Evolutionary conservation across 2,329 filamentous ascomycete genomes (phyloP).

Genomic region (Fusarium virguliforme): DNA sequence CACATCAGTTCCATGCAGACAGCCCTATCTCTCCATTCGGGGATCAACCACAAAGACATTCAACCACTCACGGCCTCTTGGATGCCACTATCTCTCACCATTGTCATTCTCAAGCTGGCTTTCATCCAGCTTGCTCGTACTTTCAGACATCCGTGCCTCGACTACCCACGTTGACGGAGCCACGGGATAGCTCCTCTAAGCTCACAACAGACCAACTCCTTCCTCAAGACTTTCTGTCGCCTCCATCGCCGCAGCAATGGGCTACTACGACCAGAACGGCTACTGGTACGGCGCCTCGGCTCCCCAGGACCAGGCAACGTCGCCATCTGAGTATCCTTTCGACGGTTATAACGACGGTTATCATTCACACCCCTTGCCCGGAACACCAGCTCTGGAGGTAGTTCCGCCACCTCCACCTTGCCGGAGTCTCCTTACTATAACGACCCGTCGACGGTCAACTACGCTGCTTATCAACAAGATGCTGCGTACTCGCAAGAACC

Average conservation of each 20-base stretch:
- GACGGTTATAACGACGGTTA: conserved; percentile 29
- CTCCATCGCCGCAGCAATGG: conserved; percentile 29
- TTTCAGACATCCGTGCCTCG: conserved; percentile 34
- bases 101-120: conserved; percentile 18
- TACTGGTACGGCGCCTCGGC: conserved; percentile 39
- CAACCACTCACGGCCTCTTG: conserved; percentile 36
- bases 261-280: conserved; percentile 33
- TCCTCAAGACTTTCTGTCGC: neutral
- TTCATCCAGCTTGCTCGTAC: conserved; percentile 29
- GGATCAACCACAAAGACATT: conserved; percentile 43
- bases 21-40: conserved; percentile 28
- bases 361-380: conserved; percentile 50
- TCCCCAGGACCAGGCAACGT: conserved; percentile 41
- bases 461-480: conserved; percentile 34
- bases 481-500: conserved; percentile 11
- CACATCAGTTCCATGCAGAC: conserved; percentile 33
- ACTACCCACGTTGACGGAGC: conserved; percentile 19
- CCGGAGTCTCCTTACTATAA: conserved; percentile 52
- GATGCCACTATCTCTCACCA: conserved; percentile 19
- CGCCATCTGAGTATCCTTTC: conserved; percentile 38
- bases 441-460: conserved; percentile 25
- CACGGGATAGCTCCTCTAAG: conserved; percentile 3
- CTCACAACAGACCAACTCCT: neutral
- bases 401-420: conserved; percentile 48
- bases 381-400: conserved; percentile 53